A percentile compares a stretch with the other conserved stretches of the same genome.
Evolutionary conservation across 2,329 filamentous ascomycete genomes (phyloP).

Genomic region (Lachnum nothofagi): DNA sequence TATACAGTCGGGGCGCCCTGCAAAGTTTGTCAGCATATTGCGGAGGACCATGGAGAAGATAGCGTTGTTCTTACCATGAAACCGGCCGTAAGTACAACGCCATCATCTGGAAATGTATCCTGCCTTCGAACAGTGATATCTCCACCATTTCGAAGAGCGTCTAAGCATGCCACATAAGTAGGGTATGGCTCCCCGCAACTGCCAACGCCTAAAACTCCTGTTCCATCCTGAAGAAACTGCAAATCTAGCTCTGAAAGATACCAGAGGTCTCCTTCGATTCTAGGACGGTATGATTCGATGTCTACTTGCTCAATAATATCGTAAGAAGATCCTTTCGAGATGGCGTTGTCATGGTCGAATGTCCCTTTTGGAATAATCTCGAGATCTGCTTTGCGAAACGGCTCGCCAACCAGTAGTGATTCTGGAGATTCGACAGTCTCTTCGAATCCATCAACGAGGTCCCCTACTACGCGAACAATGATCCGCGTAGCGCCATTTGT

Average conservation of each 20-base stretch:
- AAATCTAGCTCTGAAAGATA: conserved; percentile 54
- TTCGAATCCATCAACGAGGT: conserved; percentile 21
- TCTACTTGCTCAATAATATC: conserved; percentile 23
- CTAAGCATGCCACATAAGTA: conserved; percentile 42
- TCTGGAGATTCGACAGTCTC: conserved; percentile 9
- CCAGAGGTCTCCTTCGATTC: conserved; percentile 49
- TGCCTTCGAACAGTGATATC: conserved; percentile 26
- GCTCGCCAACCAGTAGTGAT: conserved; percentile 2
- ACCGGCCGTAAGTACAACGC: conserved; percentile 24
- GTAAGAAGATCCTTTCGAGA: conserved; percentile 25
- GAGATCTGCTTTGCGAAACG: neutral
- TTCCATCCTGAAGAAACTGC: conserved; percentile 51
- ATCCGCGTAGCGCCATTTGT: conserved; percentile 28
- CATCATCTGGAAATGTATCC: conserved; percentile 28
- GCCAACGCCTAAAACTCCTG: conserved; percentile 57
- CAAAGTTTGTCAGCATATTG: neutral
- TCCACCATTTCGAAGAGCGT: conserved; percentile 24
- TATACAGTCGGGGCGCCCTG: conserved; percentile 31
- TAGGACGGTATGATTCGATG: conserved; percentile 37
- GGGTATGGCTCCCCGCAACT: conserved; percentile 48
- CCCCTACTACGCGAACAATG: conserved; percentile 29
- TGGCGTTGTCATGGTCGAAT: neutral
- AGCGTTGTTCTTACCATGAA: conserved; percentile 24
- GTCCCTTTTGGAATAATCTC: neutral
- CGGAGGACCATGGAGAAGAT: neutral